Evolutionary conservation across 192 early-diverging fungal species (phyloP).

Genomic region (Entomortierella lignicola): DNA sequence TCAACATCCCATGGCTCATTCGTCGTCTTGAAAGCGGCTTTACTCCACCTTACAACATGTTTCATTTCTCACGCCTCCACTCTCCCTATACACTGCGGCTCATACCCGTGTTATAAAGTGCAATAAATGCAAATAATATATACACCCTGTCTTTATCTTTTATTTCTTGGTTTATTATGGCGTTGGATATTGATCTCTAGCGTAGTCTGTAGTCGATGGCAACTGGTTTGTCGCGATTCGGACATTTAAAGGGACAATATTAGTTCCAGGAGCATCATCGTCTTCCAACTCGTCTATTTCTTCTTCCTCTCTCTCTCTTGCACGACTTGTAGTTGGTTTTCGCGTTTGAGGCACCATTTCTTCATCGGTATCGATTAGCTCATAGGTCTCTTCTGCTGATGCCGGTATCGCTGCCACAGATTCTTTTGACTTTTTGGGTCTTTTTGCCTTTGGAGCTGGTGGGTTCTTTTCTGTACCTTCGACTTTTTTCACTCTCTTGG

Average conservation of each 20-base stretch:
- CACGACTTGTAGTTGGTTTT: not conserved
- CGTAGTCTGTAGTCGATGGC: not conserved
- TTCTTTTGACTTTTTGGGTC: not conserved
- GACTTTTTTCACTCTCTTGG: not conserved
- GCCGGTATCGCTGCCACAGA: too few relatives aligned
- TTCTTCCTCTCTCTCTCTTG: not conserved
- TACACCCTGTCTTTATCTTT: not conserved
- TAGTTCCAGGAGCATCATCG: too few relatives aligned
- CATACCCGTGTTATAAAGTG: not conserved
- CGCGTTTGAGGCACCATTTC: not conserved
- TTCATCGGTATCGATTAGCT: too few relatives aligned
- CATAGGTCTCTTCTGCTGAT: too few relatives aligned
- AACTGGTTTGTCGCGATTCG: too few relatives aligned
- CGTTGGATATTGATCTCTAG: not conserved
- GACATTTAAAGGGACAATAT: too few relatives aligned
- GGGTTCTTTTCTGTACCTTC: too few relatives aligned
- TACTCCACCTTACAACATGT: not conserved
- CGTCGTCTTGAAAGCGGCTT: too few relatives aligned
- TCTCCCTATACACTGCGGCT: not conserved
- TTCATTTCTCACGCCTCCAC: not conserved
- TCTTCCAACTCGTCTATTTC: not conserved
- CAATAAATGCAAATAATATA: slow-evolving; percentile 1
- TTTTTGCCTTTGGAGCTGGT: not conserved
- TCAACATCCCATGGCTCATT: too few relatives aligned
- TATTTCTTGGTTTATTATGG: not conserved